phyloP scores from a whole-genome alignment of 108 stramenopile genomes.

The Cyclotella cryptica region DNA sequence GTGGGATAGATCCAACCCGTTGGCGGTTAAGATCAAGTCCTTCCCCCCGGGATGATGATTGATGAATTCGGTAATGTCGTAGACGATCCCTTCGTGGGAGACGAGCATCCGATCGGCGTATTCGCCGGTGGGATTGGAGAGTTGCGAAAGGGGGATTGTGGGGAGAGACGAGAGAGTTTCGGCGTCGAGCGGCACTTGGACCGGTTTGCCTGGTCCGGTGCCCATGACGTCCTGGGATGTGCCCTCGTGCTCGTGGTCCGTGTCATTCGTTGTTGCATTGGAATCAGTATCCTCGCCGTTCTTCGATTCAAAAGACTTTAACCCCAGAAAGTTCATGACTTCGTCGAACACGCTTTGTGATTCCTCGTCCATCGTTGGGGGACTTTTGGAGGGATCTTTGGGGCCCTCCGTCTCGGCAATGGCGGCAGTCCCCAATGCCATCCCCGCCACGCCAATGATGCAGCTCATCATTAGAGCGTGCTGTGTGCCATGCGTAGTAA shows the following conservation, averaged over 20 bases:
- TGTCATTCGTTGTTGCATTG: not conserved
- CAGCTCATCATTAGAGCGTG: not conserved
- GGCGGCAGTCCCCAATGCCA: not conserved
- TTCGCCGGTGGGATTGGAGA: constrained; percentile 21
- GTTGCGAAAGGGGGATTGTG: constrained; percentile 23
- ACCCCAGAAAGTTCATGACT: constrained; percentile 40
- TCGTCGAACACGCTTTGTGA: constrained; percentile 31
- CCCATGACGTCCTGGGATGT: not conserved
- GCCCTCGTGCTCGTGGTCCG: not conserved
- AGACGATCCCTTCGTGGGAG: constrained; percentile 59
- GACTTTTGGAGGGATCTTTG: not conserved
- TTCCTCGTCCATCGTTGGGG: constrained; percentile 25
- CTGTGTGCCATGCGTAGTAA: not conserved
- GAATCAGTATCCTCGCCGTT: not conserved
- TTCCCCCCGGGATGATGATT: constrained; percentile 61
- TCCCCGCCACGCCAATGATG: not conserved
- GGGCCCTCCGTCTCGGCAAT: constrained; percentile 5
- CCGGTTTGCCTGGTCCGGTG: constrained; percentile 10
- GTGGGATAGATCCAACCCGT: constrained; percentile 56
- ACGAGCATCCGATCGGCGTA: constrained; percentile 31
- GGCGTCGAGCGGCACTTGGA: constrained; percentile 42
- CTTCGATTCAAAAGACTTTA: constrained; percentile 4
- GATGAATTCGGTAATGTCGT: constrained; percentile 66
- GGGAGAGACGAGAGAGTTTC: constrained; percentile 47
- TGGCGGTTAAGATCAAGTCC: constrained; percentile 42